Evolutionary conservation across 2,329 filamentous ascomycete species (phyloP).

Genomic region (Emericellopsis atlantica): DNA sequence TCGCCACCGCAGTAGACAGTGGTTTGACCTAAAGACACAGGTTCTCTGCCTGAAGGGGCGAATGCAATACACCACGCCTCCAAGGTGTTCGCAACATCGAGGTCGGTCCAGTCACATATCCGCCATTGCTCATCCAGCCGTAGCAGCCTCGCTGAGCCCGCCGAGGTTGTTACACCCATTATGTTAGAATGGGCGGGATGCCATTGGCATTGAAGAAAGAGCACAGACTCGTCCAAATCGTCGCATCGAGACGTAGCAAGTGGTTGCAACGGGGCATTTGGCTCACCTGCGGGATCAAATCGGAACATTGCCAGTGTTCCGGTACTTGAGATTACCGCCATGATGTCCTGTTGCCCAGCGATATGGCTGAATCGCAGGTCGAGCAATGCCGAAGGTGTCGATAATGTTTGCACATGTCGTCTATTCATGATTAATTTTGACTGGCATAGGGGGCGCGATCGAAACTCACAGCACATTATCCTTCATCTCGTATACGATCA

Average conservation of each 20-base stretch:
- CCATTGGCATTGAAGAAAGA: constrained; percentile 67
- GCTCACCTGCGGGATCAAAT: constrained; percentile 25
- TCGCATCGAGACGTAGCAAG: constrained; percentile 31
- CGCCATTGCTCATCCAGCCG: constrained; percentile 28
- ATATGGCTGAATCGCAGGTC: constrained; percentile 69
- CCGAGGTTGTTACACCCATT: constrained; percentile 60
- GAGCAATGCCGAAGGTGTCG: constrained; percentile 62
- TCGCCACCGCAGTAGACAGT: constrained; percentile 62
- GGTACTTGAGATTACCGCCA: constrained; percentile 70
- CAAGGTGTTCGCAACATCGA: constrained; percentile 37
- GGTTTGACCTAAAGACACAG: constrained; percentile 5
- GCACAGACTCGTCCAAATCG: constrained; percentile 39
- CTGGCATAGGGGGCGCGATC: constrained; percentile 5
- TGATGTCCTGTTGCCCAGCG: constrained; percentile 30
- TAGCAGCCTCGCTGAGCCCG: constrained; percentile 48
- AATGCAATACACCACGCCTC: constrained; percentile 69
- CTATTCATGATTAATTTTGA: constrained; percentile 19
- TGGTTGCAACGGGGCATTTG: constrained; percentile 21
- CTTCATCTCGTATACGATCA: constrained; percentile 51
- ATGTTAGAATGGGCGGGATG: constrained; percentile 41
- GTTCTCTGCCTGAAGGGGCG: constrained; percentile 12
- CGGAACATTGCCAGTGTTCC: constrained; percentile 55
- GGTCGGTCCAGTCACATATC: constrained; percentile 17
- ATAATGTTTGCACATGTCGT: constrained; percentile 41
- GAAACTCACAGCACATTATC: constrained; percentile 41